phyloP scores from a whole-genome alignment of 371 early-diverging fungal species.

The Lichtheimia hyalospora region DNA sequence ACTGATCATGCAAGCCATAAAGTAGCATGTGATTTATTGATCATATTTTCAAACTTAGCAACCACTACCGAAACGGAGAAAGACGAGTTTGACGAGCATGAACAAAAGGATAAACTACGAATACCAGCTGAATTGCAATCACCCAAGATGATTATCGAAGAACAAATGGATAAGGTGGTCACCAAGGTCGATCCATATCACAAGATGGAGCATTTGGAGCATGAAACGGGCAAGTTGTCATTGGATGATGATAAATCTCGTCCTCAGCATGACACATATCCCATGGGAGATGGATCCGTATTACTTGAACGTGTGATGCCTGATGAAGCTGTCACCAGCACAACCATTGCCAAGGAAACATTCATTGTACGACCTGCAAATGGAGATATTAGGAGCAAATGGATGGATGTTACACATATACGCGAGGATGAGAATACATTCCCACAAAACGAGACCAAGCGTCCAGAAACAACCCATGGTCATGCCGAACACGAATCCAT shows the following conservation, averaged over 20 bases:
- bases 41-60: background rate
- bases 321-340: slow-evolving; percentile 39
- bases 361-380: slow-evolving; percentile 47
- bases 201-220: slow-evolving; percentile 5
- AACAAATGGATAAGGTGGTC: slow-evolving; percentile 48
- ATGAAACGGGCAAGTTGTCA: slow-evolving; percentile 4
- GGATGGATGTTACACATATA: slow-evolving; percentile 48
- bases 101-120: slow-evolving; percentile 4
- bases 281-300: slow-evolving; percentile 37
- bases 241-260: slow-evolving; percentile 6
- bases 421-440: slow-evolving; percentile 16
- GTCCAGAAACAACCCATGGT: background rate
- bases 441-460: background rate
- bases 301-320: slow-evolving; percentile 39
- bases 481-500: slow-evolving; percentile 42
- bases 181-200: slow-evolving; percentile 36
- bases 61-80: background rate
- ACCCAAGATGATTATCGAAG: slow-evolving; percentile 54
- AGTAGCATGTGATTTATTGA: background rate
- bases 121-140: slow-evolving; percentile 45
- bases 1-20: background rate
- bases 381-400: slow-evolving; percentile 36
- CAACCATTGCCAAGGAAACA: slow-evolving; percentile 45
- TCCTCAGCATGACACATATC: slow-evolving; percentile 34
- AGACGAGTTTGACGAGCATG: slow-evolving; percentile 47